phyloP scores from a whole-genome alignment of 371 early-diverging fungal species.

The Modicella reniformis region DNA sequence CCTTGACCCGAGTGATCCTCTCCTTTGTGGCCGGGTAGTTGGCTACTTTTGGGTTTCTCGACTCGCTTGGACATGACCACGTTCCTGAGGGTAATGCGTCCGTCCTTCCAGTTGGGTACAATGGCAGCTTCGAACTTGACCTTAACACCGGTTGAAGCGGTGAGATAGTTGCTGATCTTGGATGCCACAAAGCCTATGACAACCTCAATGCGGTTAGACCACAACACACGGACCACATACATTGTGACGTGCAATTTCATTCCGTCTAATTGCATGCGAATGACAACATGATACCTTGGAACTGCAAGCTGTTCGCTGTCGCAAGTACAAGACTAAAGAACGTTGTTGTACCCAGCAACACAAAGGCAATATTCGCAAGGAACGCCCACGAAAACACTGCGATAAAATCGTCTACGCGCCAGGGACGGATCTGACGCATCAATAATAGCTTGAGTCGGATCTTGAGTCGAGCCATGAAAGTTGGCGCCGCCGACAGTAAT shows the following conservation, averaged over 20 bases:
- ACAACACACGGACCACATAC: conserved; percentile 43
- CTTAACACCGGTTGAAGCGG: conserved; percentile 83
- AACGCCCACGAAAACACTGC: conserved; percentile 92
- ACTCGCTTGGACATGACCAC: conserved; percentile 63
- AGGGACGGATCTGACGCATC: conserved; percentile 79
- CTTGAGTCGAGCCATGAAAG: conserved; percentile 57
- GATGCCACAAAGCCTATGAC: conserved; percentile 77
- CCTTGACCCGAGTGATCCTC: conserved; percentile 49
- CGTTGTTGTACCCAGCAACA: conserved; percentile 91
- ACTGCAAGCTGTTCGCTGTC: conserved; percentile 86
- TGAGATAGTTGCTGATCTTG: conserved; percentile 80
- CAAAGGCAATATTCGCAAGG: conserved; percentile 84
- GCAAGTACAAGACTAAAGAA: conserved; percentile 85
- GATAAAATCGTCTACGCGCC: conserved; percentile 88
- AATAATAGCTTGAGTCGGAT: conserved; percentile 67
- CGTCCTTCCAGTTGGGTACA: conserved; percentile 92
- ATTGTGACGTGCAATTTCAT: conserved; percentile 10
- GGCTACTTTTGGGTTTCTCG: conserved; percentile 1
- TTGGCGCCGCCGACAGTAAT: conserved; percentile 44
- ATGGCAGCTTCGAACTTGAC: conserved; percentile 92
- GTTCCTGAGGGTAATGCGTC: conserved; percentile 87
- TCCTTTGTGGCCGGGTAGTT: conserved; percentile 29
- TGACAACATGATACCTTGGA: conserved; percentile 73
- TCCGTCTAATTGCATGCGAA: conserved; percentile 3
- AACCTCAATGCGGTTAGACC: not conserved